Evolutionary conservation across 169 alveolate genomes (phyloP).

Genomic region (Eimeria falciformis): DNA sequence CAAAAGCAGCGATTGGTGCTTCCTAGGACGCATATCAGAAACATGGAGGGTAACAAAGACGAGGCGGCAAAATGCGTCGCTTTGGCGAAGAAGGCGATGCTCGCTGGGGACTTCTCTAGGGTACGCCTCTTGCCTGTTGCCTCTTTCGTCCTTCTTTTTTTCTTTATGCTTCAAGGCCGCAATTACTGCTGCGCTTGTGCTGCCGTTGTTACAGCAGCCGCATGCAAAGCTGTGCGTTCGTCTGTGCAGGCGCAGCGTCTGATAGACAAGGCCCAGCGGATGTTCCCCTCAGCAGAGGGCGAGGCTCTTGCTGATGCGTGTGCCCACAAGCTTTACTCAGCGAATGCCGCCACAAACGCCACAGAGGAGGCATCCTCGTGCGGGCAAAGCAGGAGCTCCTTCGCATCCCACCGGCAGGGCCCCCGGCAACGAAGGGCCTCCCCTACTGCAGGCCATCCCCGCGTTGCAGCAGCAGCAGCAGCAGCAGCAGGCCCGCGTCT

Average conservation of each 20-base stretch:
- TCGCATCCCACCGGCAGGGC: too few relatives aligned
- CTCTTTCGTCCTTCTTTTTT: not conserved
- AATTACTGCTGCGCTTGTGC: constrained; percentile 2
- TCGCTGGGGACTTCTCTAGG: constrained; percentile 82
- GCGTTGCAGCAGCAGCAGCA: constrained; percentile 18
- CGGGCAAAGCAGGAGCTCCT: not conserved
- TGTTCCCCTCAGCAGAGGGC: constrained; percentile 85
- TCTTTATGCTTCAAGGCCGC: not conserved
- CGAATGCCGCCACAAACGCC: not conserved
- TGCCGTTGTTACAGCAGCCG: constrained; percentile 3
- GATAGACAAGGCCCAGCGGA: constrained; percentile 82
- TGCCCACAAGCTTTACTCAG: not conserved
- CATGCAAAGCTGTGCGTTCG: not conserved
- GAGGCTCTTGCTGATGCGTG: constrained; percentile 31
- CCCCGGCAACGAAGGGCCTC: not conserved
- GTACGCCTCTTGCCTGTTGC: constrained; percentile 36
- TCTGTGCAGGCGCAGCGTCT: constrained; percentile 83
- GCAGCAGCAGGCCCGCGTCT: not conserved
- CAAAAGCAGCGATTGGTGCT: not conserved
- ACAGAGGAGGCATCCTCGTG: not conserved
- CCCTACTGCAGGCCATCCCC: not conserved
- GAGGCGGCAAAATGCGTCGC: constrained; percentile 85
- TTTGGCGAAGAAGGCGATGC: constrained; percentile 84
- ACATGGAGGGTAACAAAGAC: constrained; percentile 87
- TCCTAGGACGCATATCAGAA: not conserved